Evolutionary conservation across 495 filamentous ascomycete species (phyloP).

Genomic region (Podospora australis): DNA sequence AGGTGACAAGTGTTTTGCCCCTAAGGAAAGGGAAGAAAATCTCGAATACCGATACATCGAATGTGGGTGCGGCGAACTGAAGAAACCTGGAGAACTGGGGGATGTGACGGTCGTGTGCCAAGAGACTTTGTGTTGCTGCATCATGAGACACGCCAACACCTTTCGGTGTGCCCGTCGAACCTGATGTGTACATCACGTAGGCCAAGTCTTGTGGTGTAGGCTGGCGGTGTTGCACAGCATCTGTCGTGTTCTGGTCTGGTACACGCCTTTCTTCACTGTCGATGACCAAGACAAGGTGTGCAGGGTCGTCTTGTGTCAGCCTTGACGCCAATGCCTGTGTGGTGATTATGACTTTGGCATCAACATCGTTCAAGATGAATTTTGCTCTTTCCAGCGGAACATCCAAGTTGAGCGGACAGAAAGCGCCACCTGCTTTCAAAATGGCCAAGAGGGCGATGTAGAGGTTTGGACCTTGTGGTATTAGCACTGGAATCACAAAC

Average conservation of each 20-base stretch:
- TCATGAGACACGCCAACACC: constrained; percentile 73
- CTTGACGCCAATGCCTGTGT: constrained; percentile 29
- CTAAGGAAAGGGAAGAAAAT: constrained; percentile 76
- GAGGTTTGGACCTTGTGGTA: constrained; percentile 62
- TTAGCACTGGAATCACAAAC: constrained; percentile 62
- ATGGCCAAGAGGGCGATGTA: constrained; percentile 68
- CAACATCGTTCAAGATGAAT: constrained; percentile 67
- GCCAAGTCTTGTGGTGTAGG: constrained; percentile 47
- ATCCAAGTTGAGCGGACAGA: constrained; percentile 70
- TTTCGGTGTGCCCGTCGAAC: constrained; percentile 84
- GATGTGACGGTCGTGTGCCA: constrained; percentile 70
- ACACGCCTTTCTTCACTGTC: constrained; percentile 17
- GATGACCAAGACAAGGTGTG: constrained; percentile 25
- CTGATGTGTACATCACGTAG: constrained; percentile 89
- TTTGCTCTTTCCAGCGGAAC: constrained; percentile 63
- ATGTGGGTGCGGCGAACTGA: constrained; percentile 81
- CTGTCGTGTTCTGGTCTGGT: background rate
- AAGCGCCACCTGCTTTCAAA: constrained; percentile 69
- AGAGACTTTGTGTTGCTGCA: constrained; percentile 66
- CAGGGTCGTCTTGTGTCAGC: constrained; percentile 17
- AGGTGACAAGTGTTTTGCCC: constrained; percentile 63
- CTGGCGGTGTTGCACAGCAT: background rate
- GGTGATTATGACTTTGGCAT: constrained; percentile 50
- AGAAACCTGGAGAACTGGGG: constrained; percentile 69
- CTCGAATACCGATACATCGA: constrained; percentile 85